Evolutionary conservation across 257 asterid species (phyloP).

Genomic region (Ocimum tenuiflorum): DNA sequence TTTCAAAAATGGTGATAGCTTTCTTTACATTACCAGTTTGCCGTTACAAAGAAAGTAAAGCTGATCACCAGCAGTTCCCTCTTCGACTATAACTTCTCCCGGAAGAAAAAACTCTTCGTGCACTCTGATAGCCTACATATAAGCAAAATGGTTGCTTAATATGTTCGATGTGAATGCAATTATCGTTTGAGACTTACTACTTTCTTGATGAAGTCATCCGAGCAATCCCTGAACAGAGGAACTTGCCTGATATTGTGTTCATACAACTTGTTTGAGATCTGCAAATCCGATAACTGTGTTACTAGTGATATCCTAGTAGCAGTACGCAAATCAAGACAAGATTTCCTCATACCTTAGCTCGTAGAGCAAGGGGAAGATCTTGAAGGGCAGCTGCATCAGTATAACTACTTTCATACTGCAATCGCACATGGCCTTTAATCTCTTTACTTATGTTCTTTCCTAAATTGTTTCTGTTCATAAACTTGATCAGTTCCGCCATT

Average conservation of each 20-base stretch:
- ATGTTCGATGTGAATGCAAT: not conserved
- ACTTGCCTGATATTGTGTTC: slow-evolving; percentile 40
- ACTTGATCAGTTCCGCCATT: slow-evolving; percentile 54
- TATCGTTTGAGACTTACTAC: slow-evolving; percentile 34
- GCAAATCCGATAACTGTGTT: slow-evolving; percentile 3
- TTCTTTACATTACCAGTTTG: slow-evolving; percentile 35
- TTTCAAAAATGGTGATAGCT: not conserved
- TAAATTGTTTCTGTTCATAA: slow-evolving; percentile 49
- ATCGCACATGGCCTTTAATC: slow-evolving; percentile 51
- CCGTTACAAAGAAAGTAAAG: slow-evolving; percentile 58
- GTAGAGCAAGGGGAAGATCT: slow-evolving; percentile 54
- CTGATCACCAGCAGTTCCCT: slow-evolving; percentile 47
- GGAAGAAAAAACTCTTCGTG: slow-evolving; percentile 73
- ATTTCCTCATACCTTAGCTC: slow-evolving; percentile 41
- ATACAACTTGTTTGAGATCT: slow-evolving; percentile 53
- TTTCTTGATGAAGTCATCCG: slow-evolving; percentile 48
- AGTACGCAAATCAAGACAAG: not conserved
- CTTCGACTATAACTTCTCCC: slow-evolving; percentile 57
- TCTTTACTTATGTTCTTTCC: slow-evolving; percentile 46
- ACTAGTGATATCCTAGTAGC: no score
- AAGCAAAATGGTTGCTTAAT: not conserved
- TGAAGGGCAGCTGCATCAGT: slow-evolving; percentile 43
- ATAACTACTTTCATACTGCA: slow-evolving; percentile 53
- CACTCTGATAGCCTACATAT: slow-evolving; percentile 39
- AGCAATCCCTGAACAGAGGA: slow-evolving; percentile 58